These are phyloP conservation scores for Mycena belliarum DNA, from an alignment of 768 basidiomycete genomes.

Conservation along the genomic window DNA sequence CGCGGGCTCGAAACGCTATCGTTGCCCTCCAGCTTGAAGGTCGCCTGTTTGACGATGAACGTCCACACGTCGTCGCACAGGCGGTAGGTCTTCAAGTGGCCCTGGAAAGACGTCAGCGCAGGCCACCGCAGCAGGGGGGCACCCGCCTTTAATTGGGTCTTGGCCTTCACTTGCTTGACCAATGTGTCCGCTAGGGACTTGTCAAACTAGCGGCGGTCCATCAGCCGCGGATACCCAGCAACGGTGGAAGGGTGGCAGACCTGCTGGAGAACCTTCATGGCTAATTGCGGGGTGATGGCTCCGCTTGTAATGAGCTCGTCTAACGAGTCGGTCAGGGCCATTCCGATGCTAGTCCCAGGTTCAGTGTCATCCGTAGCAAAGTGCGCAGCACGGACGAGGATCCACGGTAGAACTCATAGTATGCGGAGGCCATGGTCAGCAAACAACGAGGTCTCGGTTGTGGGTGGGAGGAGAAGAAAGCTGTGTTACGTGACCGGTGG, in stretches of 20 bases:
- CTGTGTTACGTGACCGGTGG: neutral
- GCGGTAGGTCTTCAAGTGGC: conserved; percentile 89
- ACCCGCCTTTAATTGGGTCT: conserved; percentile 77
- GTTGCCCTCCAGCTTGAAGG: conserved; percentile 95
- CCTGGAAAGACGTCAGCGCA: conserved; percentile 43
- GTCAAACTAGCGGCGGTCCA: conserved; percentile 70
- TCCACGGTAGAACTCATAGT: conserved; percentile 92
- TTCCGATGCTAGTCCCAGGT: conserved; percentile 77
- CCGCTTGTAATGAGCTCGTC: conserved; percentile 98
- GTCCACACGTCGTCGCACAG: conserved; percentile 98
- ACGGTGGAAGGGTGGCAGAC: conserved; percentile 38
- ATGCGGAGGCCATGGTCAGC: conserved; percentile 64
- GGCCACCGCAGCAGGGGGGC: neutral
- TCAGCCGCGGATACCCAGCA: neutral
- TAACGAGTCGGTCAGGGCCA: conserved; percentile 95
- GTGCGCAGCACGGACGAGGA: conserved; percentile 66
- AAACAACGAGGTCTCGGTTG: neutral
- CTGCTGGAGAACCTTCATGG: conserved; percentile 99
- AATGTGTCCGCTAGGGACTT: conserved; percentile 92
- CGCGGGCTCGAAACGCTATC: conserved; percentile 71
- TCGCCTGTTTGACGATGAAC: conserved; percentile 91
- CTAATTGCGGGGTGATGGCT: conserved; percentile 94
- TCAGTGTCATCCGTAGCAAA: neutral
- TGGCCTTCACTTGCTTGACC: conserved; percentile 91
- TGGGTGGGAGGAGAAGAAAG: neutral